Base-by-base conservation (phyloP, 2,329 filamentous ascomycete genomes). In the Ilyonectria destructans region DNA sequence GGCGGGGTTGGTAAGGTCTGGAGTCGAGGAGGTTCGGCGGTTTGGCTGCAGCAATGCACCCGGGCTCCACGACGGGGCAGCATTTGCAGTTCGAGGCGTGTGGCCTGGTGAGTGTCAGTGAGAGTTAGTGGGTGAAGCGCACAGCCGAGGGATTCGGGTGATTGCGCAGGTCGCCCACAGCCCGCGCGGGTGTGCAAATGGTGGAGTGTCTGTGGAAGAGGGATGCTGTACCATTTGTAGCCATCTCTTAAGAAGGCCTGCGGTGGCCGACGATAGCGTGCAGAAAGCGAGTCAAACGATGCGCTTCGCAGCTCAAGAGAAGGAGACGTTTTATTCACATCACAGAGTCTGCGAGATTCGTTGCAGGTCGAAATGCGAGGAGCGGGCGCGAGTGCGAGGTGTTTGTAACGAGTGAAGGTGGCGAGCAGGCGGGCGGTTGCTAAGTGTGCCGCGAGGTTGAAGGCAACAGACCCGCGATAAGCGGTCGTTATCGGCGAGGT, bases 1-100 rank as follows among this genome's bases (percentile, higher is more conserved):
- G 49, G 70, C 65, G 23, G 77, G 63, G 48, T 74, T 76, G 48
- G 66, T 72, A 56, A 76, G 66, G 60, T 77, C 77, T 21, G 76
- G 74, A 17, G 72, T 75, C 57, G 72, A 79, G 57, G 73, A 72
- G 57, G 72, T 75, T 68, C 73, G 77, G 52, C 78, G 78, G 59
- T 76, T 75, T 23, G 83, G 83, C 71, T 84, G 81, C 57, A 85
- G 77, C 58, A 84, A 70, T 15, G 78, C 77, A 52, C 79, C 78
- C n/a, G 83, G 80, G 67, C 84, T 83, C 81, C 85, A 86, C 58
- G 79, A 70, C 33, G 76, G 75, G 70, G 78, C 59, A 49, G 71
- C 73, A 52, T 68, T 76, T 54, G 76, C 68, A 61, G 77, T 59
- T 56, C 72, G 72, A 67, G 78, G 72, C 66, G 73, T 67, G 68